These are phyloP conservation scores for Carnegiea gigantea DNA, from an alignment of 179 eudicot genomes.

Conservation along the genomic window DNA sequence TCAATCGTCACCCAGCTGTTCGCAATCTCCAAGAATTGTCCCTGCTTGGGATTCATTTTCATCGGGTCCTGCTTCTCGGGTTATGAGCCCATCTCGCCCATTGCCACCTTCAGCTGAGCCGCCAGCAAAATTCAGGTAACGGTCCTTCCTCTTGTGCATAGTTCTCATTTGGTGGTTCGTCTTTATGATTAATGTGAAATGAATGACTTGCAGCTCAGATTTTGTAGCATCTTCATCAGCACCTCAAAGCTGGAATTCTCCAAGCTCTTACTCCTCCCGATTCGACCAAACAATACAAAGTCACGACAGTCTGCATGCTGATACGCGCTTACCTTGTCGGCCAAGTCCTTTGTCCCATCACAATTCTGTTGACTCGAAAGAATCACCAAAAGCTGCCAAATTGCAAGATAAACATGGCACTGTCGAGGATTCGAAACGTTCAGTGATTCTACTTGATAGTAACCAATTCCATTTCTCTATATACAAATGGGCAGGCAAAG, in stretches of 20 bases:
- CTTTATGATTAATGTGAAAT: not conserved
- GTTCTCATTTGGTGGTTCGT: not conserved
- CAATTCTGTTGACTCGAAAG: constrained; percentile 30
- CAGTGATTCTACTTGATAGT: constrained; percentile 31
- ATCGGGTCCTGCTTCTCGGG: constrained; percentile 58
- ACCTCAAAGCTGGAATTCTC: constrained; percentile 31
- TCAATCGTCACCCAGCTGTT: constrained; percentile 42
- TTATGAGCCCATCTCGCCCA: constrained; percentile 54
- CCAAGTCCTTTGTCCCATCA: constrained; percentile 51
- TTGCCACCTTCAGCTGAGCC: constrained; percentile 43
- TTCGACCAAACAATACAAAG: constrained; percentile 37
- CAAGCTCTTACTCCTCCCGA: constrained; percentile 45
- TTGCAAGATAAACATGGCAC: constrained; percentile 17
- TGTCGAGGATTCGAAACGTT: constrained; percentile 22
- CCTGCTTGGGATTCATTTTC: constrained; percentile 33
- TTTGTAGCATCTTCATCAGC: constrained; percentile 38
- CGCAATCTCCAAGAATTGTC: constrained; percentile 45
- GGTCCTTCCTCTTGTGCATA: not conserved
- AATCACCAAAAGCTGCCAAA: constrained; percentile 11
- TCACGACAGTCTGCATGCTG: constrained; percentile 24
- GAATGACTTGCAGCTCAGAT: constrained; percentile 45
- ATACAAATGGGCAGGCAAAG: constrained; percentile 79
- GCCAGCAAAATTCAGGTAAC: constrained; percentile 71
- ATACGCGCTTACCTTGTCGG: constrained; percentile 21
- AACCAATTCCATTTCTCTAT: constrained; percentile 83